Base-by-base conservation (phyloP, 352 stramenopile genomes). In the Poterioochromonas sp. region DNA sequence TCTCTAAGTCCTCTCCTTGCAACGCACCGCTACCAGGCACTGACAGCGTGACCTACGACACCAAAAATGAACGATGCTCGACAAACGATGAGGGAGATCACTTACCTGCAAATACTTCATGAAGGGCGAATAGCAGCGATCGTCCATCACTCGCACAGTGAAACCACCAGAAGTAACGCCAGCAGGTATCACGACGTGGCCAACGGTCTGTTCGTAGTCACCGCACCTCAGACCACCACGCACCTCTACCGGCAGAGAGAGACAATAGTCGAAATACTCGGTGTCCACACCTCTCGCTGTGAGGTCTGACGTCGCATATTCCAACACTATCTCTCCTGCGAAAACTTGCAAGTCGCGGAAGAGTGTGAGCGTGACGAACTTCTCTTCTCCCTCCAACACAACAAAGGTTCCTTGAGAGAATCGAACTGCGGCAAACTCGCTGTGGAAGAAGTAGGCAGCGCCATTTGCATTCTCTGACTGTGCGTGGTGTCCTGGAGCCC, bases 141-240 rank as follows among this genome's bases (percentile, higher is more conserved):
- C 93, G 79, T 98, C 92, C 69, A 97, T 90, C 47, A 97, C 90
- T n/a, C 87, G 84, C 37, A 97, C 85, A 18, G 87, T 87, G 77
- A 97, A 89, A 64, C 92, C 86, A 39, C 90, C 90, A 64, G 88
- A 88, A 5, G 84, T 90, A 68, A 95, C 89, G 0, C 91, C 91
- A 0, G 85, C 83, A 22, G 87, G 85, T 69, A 98, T 97, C 12
- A 90, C 95, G 8, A 97, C 68, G 65, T 94, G 87, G 0, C 93
- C 93, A 3, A 86, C 71, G 37, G 83, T 84, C 74, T 89, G 85
- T 68, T 88, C 83, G 68, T 91, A 92, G 79, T 92, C 87, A 39
- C 88, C 88, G 79, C 88, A 92, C 20, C 83, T 83, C 76, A 82
- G 47, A 8, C 18, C 8, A 12, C 43, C 83, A 74, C 70, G 77